Percentiles rank a stretch among this genome's conserved stretches.
These are phyloP conservation scores for Speleostelium caveatum DNA, from an alignment of 78 protist species.

Conservation along the genomic window DNA sequence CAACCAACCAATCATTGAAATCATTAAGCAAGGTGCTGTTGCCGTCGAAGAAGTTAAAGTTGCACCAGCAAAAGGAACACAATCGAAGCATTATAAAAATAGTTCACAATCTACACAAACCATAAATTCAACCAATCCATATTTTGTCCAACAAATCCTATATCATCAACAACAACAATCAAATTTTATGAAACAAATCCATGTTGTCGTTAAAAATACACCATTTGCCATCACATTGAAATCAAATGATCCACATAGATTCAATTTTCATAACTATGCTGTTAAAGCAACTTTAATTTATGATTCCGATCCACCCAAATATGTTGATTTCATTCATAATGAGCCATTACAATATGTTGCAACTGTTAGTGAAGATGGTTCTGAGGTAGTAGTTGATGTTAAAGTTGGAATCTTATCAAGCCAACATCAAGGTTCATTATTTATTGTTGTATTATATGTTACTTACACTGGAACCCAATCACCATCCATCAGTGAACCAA, in stretches of 20 bases:
- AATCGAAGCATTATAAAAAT: background rate
- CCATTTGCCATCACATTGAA: constrained; percentile 47
- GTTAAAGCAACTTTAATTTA: constrained; percentile 59
- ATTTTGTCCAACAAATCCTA: constrained; percentile 17
- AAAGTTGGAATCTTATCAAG: constrained; percentile 44
- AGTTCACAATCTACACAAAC: background rate
- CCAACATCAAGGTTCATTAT: constrained; percentile 72
- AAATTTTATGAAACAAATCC: constrained; percentile 52
- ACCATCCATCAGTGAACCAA: constrained; percentile 48
- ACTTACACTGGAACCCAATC: constrained; percentile 28
- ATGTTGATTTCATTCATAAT: constrained; percentile 68
- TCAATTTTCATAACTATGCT: constrained; percentile 56
- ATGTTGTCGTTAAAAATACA: constrained; percentile 77
- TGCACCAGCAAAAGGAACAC: constrained; percentile 24
- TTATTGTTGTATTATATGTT: constrained; percentile 40
- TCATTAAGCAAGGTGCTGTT: constrained; percentile 60
- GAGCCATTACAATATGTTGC: constrained; percentile 74
- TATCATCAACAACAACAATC: constrained; percentile 30
- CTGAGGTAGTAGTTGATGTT: constrained; percentile 43
- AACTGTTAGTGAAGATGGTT: constrained; percentile 53
- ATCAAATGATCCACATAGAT: constrained; percentile 22
- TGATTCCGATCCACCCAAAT: constrained; percentile 73
- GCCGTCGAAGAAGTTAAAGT: constrained; percentile 67
- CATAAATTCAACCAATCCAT: constrained; percentile 25
- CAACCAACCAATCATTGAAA: constrained; percentile 48